These are phyloP conservation scores for Lathyrus sativus DNA, from an alignment of 306 rosid species.

Conservation along the genomic window DNA sequence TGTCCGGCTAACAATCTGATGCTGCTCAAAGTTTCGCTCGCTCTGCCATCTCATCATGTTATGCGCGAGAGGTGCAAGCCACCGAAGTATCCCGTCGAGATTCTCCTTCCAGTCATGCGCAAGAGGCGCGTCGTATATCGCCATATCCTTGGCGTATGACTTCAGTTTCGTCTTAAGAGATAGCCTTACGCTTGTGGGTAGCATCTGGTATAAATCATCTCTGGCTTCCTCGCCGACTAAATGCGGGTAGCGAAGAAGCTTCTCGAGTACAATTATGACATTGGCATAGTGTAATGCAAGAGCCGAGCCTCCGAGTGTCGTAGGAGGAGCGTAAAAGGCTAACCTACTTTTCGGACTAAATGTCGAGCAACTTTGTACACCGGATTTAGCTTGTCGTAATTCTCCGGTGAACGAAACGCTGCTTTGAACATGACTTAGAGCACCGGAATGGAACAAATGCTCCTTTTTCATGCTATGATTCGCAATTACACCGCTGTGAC, in stretches of 20 bases:
- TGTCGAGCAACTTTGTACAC: slow-evolving; percentile 46
- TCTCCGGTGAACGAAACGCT: slow-evolving; percentile 50
- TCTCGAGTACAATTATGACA: slow-evolving; percentile 75
- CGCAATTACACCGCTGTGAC: slow-evolving; percentile 40
- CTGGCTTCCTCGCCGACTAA: slow-evolving; percentile 84
- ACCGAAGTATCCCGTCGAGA: slow-evolving; percentile 68
- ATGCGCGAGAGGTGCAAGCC: slow-evolving; percentile 87
- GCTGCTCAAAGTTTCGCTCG: slow-evolving; percentile 87
- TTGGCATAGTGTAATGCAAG: slow-evolving; percentile 87
- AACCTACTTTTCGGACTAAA: slow-evolving; percentile 62
- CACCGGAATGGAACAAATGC: slow-evolving; percentile 43
- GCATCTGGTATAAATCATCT: slow-evolving; percentile 87
- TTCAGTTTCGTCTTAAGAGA: slow-evolving; percentile 68
- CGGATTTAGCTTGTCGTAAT: slow-evolving; percentile 43
- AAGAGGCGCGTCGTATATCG: slow-evolving; percentile 90
- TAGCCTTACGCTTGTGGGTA: slow-evolving; percentile 70
- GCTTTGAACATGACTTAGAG: slow-evolving; percentile 47
- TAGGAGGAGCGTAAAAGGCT: slow-evolving; percentile 59
- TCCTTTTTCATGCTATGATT: slow-evolving; percentile 51
- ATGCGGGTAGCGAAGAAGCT: slow-evolving; percentile 85
- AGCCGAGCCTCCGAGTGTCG: slow-evolving; percentile 86
- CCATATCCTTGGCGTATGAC: slow-evolving; percentile 70
- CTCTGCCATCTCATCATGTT: slow-evolving; percentile 93
- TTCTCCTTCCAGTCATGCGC: slow-evolving; percentile 95
- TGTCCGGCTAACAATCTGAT: slow-evolving; percentile 66